phyloP scores from a whole-genome alignment of 2,329 filamentous ascomycete genomes.

The Fonsecaea erecta region DNA sequence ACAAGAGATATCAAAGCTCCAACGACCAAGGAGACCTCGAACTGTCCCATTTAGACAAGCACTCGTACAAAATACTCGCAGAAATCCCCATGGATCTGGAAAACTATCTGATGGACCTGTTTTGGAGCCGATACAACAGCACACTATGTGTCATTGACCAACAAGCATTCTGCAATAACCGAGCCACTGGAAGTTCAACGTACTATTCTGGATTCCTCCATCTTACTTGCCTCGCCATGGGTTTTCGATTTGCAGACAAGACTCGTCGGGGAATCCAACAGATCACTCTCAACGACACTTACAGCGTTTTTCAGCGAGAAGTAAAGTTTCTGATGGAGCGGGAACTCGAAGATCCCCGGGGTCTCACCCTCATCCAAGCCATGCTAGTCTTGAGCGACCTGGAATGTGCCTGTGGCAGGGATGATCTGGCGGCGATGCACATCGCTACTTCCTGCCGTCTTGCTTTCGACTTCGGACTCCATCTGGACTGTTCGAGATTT shows the following conservation, averaged over 20 bases:
- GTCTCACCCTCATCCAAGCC: slow-evolving; percentile 3
- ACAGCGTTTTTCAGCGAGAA: slow-evolving; percentile 8
- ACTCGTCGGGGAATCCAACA: neutral
- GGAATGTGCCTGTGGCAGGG: slow-evolving; percentile 8
- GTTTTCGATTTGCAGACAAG: slow-evolving; percentile 11
- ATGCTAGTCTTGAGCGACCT: slow-evolving; percentile 13
- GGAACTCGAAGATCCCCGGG: slow-evolving; percentile 1
- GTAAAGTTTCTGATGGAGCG: slow-evolving; percentile 2
- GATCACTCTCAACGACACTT: neutral
- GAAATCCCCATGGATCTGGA: slow-evolving; percentile 2
- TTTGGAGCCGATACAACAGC: slow-evolving; percentile 10
- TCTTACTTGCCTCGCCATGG: slow-evolving; percentile 7
- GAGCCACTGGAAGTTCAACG: slow-evolving; percentile 2
- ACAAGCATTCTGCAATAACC: slow-evolving; percentile 1
- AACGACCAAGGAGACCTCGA: neutral
- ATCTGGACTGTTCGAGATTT: slow-evolving; percentile 4
- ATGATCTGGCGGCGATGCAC: slow-evolving; percentile 9
- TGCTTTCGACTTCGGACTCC: slow-evolving; percentile 9
- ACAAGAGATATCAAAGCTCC: slow-evolving; percentile 5
- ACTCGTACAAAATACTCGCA: neutral
- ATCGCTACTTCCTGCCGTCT: slow-evolving; percentile 4
- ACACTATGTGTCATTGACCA: slow-evolving; percentile 4
- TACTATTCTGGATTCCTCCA: slow-evolving; percentile 6
- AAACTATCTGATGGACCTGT: slow-evolving; percentile 9
- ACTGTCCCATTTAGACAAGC: neutral